These are phyloP conservation scores for Globisporangium rhizosaccharum DNA, from an alignment of 352 stramenopile genomes.

Conservation along the genomic window DNA sequence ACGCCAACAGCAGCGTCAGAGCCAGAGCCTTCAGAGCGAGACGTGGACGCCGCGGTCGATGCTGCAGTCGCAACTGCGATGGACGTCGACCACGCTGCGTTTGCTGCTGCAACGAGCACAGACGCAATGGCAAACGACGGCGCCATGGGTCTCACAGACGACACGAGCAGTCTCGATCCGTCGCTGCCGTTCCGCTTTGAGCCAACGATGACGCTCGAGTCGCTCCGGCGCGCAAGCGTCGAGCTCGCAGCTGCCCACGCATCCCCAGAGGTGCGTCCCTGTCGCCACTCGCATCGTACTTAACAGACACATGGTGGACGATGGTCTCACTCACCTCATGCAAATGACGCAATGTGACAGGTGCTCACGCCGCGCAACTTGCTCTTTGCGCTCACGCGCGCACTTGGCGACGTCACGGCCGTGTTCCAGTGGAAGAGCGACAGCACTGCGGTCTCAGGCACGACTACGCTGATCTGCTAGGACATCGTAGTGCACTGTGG, in stretches of 20 bases:
- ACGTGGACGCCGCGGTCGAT: neutral
- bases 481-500: neutral
- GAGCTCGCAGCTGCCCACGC: neutral
- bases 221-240: conserved; percentile 34
- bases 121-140: too few relatives aligned
- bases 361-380: conserved; percentile 87
- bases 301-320: neutral
- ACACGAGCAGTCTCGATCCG: neutral
- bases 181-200: conserved; percentile 14
- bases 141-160: neutral
- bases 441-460: conserved; percentile 39
- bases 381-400: conserved; percentile 90
- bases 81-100: neutral
- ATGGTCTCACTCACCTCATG: too few relatives aligned
- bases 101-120: neutral
- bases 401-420: conserved; percentile 92
- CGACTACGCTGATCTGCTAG: neutral
- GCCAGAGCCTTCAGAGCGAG: too few relatives aligned
- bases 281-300: neutral
- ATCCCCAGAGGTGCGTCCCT: conserved; percentile 21
- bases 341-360: conserved; percentile 5
- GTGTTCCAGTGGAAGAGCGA: conserved; percentile 94
- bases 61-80: neutral
- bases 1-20: too few relatives aligned
- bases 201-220: conserved; percentile 36